phyloP scores from a whole-genome alignment of 1,284 basidiomycete species.

The Cryptococcus jaspeensis region DNA sequence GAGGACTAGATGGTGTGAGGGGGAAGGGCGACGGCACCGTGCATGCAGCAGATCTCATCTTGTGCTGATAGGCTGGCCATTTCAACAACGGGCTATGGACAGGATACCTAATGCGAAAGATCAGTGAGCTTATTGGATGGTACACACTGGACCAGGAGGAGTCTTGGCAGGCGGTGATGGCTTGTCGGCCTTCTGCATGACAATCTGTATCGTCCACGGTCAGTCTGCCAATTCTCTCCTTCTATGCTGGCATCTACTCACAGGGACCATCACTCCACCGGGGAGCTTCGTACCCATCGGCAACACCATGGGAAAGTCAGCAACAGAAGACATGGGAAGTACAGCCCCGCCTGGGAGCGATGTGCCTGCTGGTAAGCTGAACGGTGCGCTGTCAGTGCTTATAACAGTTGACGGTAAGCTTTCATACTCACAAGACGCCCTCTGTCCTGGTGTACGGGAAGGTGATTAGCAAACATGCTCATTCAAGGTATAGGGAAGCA shows the following conservation, averaged over 20 bases:
- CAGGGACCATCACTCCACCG: slow-evolving; percentile 43
- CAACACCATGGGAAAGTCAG: slow-evolving; percentile 42
- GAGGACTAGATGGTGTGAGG: slow-evolving; percentile 40
- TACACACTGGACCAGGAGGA: slow-evolving; percentile 17
- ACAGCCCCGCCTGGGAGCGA: slow-evolving; percentile 42
- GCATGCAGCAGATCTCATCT: not conserved
- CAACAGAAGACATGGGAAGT: slow-evolving; percentile 40
- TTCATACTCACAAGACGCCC: slow-evolving; percentile 39
- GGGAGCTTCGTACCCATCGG: slow-evolving; percentile 38
- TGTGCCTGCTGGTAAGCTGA: slow-evolving; percentile 39
- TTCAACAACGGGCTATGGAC: too few relatives aligned
- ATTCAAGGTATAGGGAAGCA: not conserved
- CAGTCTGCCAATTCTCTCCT: not conserved
- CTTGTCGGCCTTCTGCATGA: slow-evolving; percentile 29
- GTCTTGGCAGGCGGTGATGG: not conserved
- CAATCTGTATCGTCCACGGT: slow-evolving; percentile 20
- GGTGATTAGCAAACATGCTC: not conserved
- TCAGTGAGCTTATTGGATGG: slow-evolving; percentile 10
- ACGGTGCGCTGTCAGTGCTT: not conserved
- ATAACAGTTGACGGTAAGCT: not conserved
- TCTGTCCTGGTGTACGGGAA: slow-evolving; percentile 26
- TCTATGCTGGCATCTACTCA: slow-evolving; percentile 17
- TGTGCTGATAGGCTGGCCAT: too few relatives aligned
- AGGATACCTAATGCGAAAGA: not conserved
- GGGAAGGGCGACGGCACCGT: not conserved